A percentile compares a stretch with the other conserved stretches of the same genome.
Evolutionary conservation across 2,329 filamentous ascomycete species (phyloP).

Genomic region (Hypoxylon sp.): DNA sequence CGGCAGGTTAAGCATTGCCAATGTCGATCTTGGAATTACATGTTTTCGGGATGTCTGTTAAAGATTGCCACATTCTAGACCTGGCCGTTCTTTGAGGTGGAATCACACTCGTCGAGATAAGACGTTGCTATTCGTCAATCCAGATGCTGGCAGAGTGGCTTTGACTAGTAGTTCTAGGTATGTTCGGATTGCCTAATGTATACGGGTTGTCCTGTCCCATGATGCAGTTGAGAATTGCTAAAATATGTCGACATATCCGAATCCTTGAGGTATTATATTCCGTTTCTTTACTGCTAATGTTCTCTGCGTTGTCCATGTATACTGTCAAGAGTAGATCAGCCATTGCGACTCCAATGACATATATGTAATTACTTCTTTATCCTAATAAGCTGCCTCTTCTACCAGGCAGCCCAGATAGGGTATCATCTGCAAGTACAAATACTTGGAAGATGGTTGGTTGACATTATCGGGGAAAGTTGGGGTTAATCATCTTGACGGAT

Average conservation of each 20-base stretch:
- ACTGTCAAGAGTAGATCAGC: too few species aligned
- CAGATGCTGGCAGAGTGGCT: too few species aligned
- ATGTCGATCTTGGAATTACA: slow-evolving; percentile 20
- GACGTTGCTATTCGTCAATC: slow-evolving; percentile 6
- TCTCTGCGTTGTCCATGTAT: too few species aligned
- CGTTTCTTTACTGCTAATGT: too few species aligned
- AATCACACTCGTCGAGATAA: slow-evolving; percentile 1
- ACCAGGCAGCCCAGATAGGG: slow-evolving; percentile 4
- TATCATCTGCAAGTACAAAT: slow-evolving; percentile 27
- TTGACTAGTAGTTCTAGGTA: too few species aligned
- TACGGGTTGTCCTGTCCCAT: too few species aligned
- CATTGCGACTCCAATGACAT: slow-evolving; percentile 18
- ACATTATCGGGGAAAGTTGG: slow-evolving; percentile 28
- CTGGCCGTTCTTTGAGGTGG: slow-evolving; percentile 3
- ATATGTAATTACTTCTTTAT: slow-evolving; percentile 13
- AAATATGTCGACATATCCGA: too few species aligned
- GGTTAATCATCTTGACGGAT: slow-evolving; percentile 23
- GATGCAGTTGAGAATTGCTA: too few species aligned
- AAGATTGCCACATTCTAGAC: slow-evolving; percentile 19
- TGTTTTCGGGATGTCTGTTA: slow-evolving; percentile 7
- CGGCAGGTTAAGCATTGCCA: slow-evolving; percentile 19
- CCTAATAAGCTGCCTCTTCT: slow-evolving; percentile 22
- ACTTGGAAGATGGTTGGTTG: slow-evolving; percentile 28
- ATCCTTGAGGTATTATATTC: too few species aligned
- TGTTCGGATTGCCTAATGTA: too few species aligned